Percentiles rank a stretch among this genome's conserved stretches.
Conservation (phyloP, 2,329 filamentous ascomycete genomes). For the Cytospora leucostoma region DNA sequence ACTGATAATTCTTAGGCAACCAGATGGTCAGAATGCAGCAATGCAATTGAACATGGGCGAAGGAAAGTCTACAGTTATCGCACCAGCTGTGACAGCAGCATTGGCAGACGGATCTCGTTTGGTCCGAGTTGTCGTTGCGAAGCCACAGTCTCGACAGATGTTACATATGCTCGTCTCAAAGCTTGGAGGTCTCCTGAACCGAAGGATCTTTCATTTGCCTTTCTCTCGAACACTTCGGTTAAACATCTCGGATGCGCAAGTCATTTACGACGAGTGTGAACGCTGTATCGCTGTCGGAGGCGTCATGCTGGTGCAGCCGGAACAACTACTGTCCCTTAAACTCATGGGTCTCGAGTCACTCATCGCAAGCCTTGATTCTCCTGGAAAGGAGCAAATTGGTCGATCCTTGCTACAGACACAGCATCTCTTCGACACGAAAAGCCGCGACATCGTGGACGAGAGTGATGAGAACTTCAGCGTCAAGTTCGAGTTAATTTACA, state of each 20-base stretch:
- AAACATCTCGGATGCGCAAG: constrained; percentile 31
- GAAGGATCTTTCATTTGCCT: constrained; percentile 58
- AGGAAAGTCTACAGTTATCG: constrained; percentile 70
- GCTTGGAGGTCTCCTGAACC: constrained; percentile 56
- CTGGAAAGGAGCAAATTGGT: constrained; percentile 35
- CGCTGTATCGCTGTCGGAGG: constrained; percentile 54
- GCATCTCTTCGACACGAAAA: constrained; percentile 44
- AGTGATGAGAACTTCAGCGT: constrained; percentile 64
- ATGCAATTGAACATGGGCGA: constrained; percentile 74
- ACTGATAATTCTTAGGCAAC: neutral
- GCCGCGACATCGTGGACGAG: constrained; percentile 64
- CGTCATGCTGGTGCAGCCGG: constrained; percentile 62
- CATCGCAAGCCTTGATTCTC: constrained; percentile 29
- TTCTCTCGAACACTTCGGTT: constrained; percentile 56
- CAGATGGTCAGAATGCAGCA: constrained; percentile 47
- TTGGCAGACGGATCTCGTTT: constrained; percentile 54
- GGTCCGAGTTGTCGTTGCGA: constrained; percentile 61
- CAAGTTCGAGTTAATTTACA: constrained; percentile 65
- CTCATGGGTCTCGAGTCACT: constrained; percentile 59
- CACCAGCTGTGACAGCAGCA: constrained; percentile 60
- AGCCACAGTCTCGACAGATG: constrained; percentile 64
- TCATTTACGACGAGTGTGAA: constrained; percentile 43
- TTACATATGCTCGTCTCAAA: constrained; percentile 55
- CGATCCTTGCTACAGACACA: constrained; percentile 43
- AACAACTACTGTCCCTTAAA: constrained; percentile 65